Evolutionary conservation across 2,329 filamentous ascomycete species (phyloP).

Genomic region (Bipolaris bicolor): DNA sequence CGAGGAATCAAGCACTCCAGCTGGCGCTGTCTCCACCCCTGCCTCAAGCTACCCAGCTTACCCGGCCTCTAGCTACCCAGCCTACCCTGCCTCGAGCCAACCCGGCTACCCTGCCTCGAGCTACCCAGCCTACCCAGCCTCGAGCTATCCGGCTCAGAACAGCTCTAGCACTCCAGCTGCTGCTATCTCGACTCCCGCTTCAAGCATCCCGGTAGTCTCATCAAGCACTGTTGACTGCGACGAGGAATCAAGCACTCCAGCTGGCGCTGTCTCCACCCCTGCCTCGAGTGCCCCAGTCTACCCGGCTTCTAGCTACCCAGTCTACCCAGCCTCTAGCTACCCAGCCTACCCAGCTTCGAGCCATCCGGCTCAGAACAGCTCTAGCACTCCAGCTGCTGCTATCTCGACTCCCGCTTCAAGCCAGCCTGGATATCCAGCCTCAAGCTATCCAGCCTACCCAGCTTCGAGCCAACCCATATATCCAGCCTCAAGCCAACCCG

Average conservation of each 20-base stretch:
- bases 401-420: too few relatives aligned
- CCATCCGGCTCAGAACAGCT: not conserved
- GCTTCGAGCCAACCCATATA: not conserved
- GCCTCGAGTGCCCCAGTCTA: not conserved
- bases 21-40: not conserved
- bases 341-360: conserved; percentile 3
- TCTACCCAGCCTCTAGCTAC: conserved; percentile 13
- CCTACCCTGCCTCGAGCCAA: conserved; percentile 15
- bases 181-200: too few relatives aligned
- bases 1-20: too few relatives aligned
- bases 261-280: not conserved
- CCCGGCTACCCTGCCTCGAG: not conserved
- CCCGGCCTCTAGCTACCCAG: conserved; percentile 29
- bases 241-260: too few relatives aligned
- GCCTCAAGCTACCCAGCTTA: conserved; percentile 3
- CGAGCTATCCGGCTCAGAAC: not conserved
- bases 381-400: too few relatives aligned
- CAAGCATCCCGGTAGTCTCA: too few relatives aligned
- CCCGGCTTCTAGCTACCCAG: not conserved
- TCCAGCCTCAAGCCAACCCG: conserved; percentile 20
- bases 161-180: too few relatives aligned
- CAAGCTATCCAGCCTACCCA: not conserved
- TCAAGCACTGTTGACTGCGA: too few relatives aligned
- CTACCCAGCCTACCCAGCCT: not conserved
- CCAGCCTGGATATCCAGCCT: not conserved